These are phyloP conservation scores for Russula virescens DNA, from an alignment of 768 basidiomycete species.

Conservation along the genomic window DNA sequence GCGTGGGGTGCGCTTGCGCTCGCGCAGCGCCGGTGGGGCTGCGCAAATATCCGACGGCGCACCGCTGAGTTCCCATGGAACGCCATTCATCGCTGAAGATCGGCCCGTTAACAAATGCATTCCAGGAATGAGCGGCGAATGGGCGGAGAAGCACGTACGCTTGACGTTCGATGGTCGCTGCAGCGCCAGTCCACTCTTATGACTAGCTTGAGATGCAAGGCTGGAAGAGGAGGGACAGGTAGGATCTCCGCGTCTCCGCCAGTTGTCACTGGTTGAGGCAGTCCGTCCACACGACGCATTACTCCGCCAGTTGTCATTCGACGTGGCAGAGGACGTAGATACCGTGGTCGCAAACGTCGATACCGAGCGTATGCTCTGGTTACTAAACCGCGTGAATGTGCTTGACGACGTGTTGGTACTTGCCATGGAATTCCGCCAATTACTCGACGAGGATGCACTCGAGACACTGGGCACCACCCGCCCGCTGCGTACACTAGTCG, in stretches of 20 bases:
- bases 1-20: slow-evolving; percentile 39
- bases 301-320: slow-evolving; percentile 21
- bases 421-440: slow-evolving; percentile 75
- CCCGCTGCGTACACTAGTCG: slow-evolving; percentile 52
- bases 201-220: slow-evolving; percentile 5
- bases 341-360: slow-evolving; percentile 80
- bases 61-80: slow-evolving; percentile 70
- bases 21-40: slow-evolving; percentile 51
- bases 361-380: slow-evolving; percentile 59
- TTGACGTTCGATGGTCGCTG: slow-evolving; percentile 59
- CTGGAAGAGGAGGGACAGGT: slow-evolving; percentile 3
- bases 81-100: slow-evolving; percentile 60
- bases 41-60: slow-evolving; percentile 65
- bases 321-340: slow-evolving; percentile 65
- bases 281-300: too few relatives aligned
- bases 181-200: slow-evolving; percentile 3
- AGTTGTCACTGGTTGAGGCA: too few relatives aligned
- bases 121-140: slow-evolving; percentile 1
- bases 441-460: slow-evolving; percentile 57
- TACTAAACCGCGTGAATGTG: slow-evolving; percentile 77
- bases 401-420: slow-evolving; percentile 65
- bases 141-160: slow-evolving; percentile 45
- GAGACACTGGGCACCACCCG: slow-evolving; percentile 51
- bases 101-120: slow-evolving; percentile 1
- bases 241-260: slow-evolving; percentile 21